Evolutionary conservation across 768 basidiomycete species (phyloP).

Genomic region (Austroboletus eburneus): DNA sequence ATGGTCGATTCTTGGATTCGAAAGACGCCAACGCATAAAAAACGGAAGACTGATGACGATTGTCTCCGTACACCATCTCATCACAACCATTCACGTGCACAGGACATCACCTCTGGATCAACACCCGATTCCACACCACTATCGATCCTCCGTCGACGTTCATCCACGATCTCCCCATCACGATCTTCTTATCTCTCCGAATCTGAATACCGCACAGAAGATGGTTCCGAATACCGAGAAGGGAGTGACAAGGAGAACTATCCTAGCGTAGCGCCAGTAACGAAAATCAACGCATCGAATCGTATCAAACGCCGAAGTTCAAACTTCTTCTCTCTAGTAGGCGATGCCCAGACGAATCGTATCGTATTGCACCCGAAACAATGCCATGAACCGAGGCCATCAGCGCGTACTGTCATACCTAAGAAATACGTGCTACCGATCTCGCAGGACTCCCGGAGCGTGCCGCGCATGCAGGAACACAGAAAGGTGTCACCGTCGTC

Average conservation of each 20-base stretch:
- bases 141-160: neutral
- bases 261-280: slow-evolving; percentile 4
- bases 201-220: slow-evolving; percentile 14
- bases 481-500: slow-evolving; percentile 2
- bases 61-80: neutral
- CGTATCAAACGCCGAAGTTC: slow-evolving; percentile 19
- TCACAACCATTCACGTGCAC: neutral
- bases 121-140: neutral
- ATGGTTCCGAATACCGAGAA: slow-evolving; percentile 21
- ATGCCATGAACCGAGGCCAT: neutral
- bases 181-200: slow-evolving; percentile 11
- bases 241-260: slow-evolving; percentile 21
- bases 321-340: slow-evolving; percentile 37
- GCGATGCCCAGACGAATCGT: slow-evolving; percentile 37
- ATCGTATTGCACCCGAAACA: slow-evolving; percentile 31
- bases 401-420: slow-evolving; percentile 12
- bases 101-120: neutral
- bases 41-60: slow-evolving; percentile 10
- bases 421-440: slow-evolving; percentile 12
- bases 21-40: slow-evolving; percentile 32
- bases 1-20: slow-evolving; percentile 43
- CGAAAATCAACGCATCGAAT: slow-evolving; percentile 6
- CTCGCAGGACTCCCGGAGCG: slow-evolving; percentile 5
- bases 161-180: slow-evolving; percentile 9
- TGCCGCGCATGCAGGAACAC: slow-evolving; percentile 8